These are phyloP conservation scores for Achaetomiella virescens DNA, from an alignment of 495 filamentous ascomycete species.

Conservation along the genomic window DNA sequence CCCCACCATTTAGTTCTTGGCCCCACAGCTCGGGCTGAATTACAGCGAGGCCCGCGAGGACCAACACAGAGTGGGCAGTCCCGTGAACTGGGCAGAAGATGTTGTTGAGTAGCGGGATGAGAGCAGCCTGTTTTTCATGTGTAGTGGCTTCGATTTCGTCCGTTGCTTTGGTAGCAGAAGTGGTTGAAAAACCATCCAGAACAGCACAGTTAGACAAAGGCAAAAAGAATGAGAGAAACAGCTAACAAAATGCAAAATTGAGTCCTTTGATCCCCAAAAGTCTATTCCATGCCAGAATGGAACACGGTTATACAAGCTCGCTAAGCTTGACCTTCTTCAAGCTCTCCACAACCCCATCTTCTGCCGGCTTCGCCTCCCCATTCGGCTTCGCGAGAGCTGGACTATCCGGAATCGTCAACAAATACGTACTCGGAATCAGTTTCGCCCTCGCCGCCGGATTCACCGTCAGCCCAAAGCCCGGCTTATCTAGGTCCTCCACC, in stretches of 20 bases:
- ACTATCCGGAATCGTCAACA: constrained; percentile 66
- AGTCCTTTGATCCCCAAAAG: no score
- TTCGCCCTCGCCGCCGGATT: constrained; percentile 66
- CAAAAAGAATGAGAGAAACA: no score
- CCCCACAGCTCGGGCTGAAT: constrained; percentile 21
- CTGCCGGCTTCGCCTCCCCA: constrained; percentile 10
- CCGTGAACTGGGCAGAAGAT: neutral
- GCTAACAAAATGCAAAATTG: neutral
- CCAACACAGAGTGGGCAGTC: neutral
- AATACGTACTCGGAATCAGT: constrained; percentile 63
- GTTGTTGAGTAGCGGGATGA: no score
- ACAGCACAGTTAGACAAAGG: no score
- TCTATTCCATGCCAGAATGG: neutral
- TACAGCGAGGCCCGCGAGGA: constrained; percentile 23
- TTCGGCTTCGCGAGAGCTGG: constrained; percentile 41
- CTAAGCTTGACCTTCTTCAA: constrained; percentile 13
- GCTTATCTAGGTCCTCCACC: constrained; percentile 73
- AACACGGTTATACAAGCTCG: constrained; percentile 3
- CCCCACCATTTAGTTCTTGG: neutral
- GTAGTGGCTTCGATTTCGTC: no score
- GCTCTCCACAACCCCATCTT: constrained; percentile 19
- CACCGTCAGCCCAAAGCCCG: constrained; percentile 81
- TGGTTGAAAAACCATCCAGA: no score
- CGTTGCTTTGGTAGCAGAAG: no score
- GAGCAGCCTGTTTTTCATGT: no score